phyloP scores from a whole-genome alignment of 1,139 yeast genomes.

The Nakaseomyces bracarensis region DNA sequence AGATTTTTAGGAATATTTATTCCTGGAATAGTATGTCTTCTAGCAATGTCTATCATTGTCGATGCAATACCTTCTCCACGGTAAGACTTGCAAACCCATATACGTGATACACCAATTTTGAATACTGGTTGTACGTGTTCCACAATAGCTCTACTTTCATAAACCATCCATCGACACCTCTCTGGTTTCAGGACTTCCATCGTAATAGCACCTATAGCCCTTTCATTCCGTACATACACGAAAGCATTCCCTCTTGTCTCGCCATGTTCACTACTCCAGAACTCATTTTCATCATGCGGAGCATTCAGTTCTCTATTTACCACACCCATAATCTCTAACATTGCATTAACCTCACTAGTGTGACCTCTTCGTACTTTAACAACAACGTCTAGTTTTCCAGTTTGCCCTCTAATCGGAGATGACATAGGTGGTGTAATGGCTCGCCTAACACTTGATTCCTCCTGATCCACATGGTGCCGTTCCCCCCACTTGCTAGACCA shows the following conservation, averaged over 20 bases:
- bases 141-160: constrained; percentile 22
- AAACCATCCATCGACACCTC: constrained; percentile 30
- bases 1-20: constrained; percentile 18
- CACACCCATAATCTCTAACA: constrained; percentile 24
- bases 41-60: constrained; percentile 25
- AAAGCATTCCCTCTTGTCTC: constrained; percentile 24
- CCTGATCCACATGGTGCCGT: constrained; percentile 8
- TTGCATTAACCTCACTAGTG: constrained; percentile 22
- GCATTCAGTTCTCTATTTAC: constrained; percentile 30
- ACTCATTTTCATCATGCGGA: constrained; percentile 30
- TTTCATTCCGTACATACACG: constrained; percentile 23
- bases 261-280: constrained; percentile 24
- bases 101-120: constrained; percentile 28
- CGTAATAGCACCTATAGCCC: constrained; percentile 29
- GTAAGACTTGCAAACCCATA: constrained; percentile 30
- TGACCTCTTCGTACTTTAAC: constrained; percentile 20
- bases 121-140: constrained; percentile 24
- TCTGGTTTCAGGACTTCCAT: constrained; percentile 19
- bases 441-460: constrained; percentile 3
- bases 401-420: constrained; percentile 7
- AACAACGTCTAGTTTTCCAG: constrained; percentile 14
- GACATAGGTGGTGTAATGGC: constrained; percentile 15
- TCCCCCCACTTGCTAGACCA: constrained; percentile 29
- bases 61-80: constrained; percentile 27
- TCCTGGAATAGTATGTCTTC: constrained; percentile 20